Evolutionary conservation across 345 rosid species (phyloP), one percentile per base, ranked within the genome.

Genomic region (Eucalyptus sp.): DNA sequence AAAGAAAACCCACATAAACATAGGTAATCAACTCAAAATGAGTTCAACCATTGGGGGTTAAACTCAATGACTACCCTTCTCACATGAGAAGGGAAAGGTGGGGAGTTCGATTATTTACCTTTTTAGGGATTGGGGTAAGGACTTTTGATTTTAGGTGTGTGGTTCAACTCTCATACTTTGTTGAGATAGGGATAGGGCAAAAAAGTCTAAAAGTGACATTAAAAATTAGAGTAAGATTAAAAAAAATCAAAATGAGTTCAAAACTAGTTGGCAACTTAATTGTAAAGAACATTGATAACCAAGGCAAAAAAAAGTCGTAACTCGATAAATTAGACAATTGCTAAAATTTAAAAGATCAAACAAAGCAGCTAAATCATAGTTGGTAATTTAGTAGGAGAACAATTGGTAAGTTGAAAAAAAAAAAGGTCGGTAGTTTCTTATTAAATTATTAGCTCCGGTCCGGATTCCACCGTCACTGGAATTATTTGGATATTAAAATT

Each of bases 41-140:
- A 33, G 80, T 68, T 68, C 80, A 33, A 52, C 56, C 56, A 18
- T 18, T 52, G 24, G 56, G 56, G 10, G 24, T 52, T 52, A 52
- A 52, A 52, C 56, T 52, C 10, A 52, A 18, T 52, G 56, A 52
- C 56, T 52, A 52, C 24, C 56, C 24, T 52, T 52, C 24, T 10
- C 56, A 18, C 10, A 1, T 18, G 56, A 52, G 0, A 52, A 7
- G 56, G 56, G 24, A 3, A 52, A 52, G 0, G 10, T 52, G 56
- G 10, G 4, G 25, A 52, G 5, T 52, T 20, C 2, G 2, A 52
- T 52, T 52, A 18, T 18, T 2, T 52, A 20, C 0, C 10, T 52
- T 52, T 2, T 52, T 0, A 18, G 0, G 2, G 25, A 52, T 0
- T 7, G 0, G 24, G 58, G 10, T 52, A 52, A 52, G 10, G 58